These are phyloP conservation scores for Calycina marina DNA, from an alignment of 2,329 filamentous ascomycete species.

Conservation along the genomic window DNA sequence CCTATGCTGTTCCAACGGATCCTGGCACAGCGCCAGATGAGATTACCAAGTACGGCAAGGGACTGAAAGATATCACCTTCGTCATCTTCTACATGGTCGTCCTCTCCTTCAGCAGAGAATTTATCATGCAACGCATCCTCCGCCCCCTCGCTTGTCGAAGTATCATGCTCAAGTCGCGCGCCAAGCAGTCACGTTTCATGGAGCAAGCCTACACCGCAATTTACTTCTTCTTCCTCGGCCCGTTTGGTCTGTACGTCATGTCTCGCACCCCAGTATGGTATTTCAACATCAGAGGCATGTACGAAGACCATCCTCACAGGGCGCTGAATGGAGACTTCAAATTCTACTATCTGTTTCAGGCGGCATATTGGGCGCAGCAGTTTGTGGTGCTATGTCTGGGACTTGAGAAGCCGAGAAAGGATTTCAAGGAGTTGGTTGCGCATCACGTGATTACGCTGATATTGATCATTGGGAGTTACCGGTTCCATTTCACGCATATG, in stretches of 20 bases:
- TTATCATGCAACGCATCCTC: conserved; percentile 84
- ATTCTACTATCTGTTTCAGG: conserved; percentile 90
- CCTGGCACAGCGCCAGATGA: conserved; percentile 26
- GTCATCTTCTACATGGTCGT: conserved; percentile 82
- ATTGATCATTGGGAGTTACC: conserved; percentile 76
- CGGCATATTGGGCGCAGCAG: conserved; percentile 91
- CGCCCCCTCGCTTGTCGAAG: conserved; percentile 59
- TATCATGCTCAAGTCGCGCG: conserved; percentile 53
- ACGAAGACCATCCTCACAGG: conserved; percentile 72
- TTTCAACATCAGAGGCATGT: conserved; percentile 85
- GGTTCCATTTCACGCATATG: conserved; percentile 95
- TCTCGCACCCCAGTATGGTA: conserved; percentile 85
- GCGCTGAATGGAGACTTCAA: conserved; percentile 74
- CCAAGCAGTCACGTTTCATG: conserved; percentile 85
- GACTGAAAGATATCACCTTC: conserved; percentile 73
- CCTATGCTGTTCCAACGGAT: conserved; percentile 54
- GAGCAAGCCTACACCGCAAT: conserved; percentile 90
- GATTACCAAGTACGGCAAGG: conserved; percentile 69
- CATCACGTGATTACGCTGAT: conserved; percentile 83
- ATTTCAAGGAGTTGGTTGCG: conserved; percentile 83
- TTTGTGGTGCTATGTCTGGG: conserved; percentile 74
- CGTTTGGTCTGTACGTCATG: conserved; percentile 83
- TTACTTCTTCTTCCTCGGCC: conserved; percentile 74
- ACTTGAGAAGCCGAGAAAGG: conserved; percentile 86
- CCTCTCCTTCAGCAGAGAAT: conserved; percentile 85